A percentile compares a stretch with the other conserved stretches of the same genome.
These are phyloP conservation scores for Umbelopsis sp. DNA, from an alignment of 371 early-diverging fungal species.

Conservation along the genomic window DNA sequence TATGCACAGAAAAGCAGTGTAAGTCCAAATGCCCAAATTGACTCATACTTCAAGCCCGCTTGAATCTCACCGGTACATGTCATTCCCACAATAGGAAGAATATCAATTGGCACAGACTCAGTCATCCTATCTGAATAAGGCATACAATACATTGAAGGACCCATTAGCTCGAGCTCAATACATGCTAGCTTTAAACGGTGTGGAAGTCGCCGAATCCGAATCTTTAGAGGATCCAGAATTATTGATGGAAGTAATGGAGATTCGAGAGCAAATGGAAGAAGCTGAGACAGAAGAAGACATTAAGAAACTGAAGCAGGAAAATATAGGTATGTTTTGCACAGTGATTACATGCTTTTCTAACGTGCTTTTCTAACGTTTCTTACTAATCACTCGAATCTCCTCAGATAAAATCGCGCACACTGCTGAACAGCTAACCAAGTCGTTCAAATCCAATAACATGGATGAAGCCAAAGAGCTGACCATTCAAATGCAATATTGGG, in stretches of 20 bases:
- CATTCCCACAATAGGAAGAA: slow-evolving; percentile 56
- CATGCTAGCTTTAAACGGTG: slow-evolving; percentile 65
- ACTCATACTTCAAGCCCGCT: too few species aligned
- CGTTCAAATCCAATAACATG: slow-evolving; percentile 62
- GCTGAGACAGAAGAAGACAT: slow-evolving; percentile 62
- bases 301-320: slow-evolving; percentile 33
- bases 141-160: slow-evolving; percentile 77
- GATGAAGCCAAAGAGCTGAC: slow-evolving; percentile 53
- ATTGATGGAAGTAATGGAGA: slow-evolving; percentile 83
- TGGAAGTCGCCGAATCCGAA: slow-evolving; percentile 69
- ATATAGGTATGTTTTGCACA: slow-evolving; percentile 28
- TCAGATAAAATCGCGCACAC: slow-evolving; percentile 44
- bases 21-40: slow-evolving; percentile 20
- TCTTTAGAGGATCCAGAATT: slow-evolving; percentile 72
- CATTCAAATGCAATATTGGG: slow-evolving; percentile 75
- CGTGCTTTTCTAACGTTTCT: not conserved
- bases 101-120: slow-evolving; percentile 75
- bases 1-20: slow-evolving; percentile 72
- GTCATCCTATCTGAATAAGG: slow-evolving; percentile 86
- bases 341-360: not conserved
- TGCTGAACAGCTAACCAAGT: slow-evolving; percentile 42
- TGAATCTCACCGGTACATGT: not conserved
- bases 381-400: not conserved
- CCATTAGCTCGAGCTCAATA: slow-evolving; percentile 85
- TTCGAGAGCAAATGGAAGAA: slow-evolving; percentile 75